Conservation (phyloP, 169 alveolate genomes). For the Plasmodium vinckei region DNA sequence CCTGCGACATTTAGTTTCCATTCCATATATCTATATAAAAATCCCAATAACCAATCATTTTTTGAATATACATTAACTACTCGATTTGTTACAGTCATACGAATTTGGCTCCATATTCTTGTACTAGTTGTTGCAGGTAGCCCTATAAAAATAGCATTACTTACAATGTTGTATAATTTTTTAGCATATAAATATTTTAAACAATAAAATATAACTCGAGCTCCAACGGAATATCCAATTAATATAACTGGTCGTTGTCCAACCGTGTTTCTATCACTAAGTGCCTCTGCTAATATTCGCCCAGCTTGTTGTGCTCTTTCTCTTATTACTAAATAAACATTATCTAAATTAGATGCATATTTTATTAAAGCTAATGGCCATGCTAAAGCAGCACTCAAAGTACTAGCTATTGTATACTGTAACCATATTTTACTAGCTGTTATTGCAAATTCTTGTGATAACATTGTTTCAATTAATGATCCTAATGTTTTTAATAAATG, state of each 20-base stretch:
- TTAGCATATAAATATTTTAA: constrained; percentile 87
- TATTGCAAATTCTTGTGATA: constrained; percentile 84
- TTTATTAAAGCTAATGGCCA: constrained; percentile 92
- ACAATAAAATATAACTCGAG: constrained; percentile 90
- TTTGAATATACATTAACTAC: constrained; percentile 90
- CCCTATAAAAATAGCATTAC: constrained; percentile 91
- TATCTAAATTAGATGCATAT: constrained; percentile 91
- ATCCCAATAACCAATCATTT: constrained; percentile 93
- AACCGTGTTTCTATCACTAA: constrained; percentile 85
- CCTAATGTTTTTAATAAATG: constrained; percentile 79
- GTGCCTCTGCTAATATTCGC: constrained; percentile 90
- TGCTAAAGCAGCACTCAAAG: constrained; percentile 81
- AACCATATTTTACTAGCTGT: constrained; percentile 86
- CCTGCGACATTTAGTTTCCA: constrained; percentile 91
- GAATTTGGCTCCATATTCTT: constrained; percentile 88
- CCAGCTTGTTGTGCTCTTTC: constrained; percentile 93
- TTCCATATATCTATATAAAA: constrained; percentile 92
- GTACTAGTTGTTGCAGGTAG: constrained; percentile 90
- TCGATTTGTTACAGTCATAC: constrained; percentile 92
- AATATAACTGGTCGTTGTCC: constrained; percentile 93
- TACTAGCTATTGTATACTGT: constrained; percentile 82
- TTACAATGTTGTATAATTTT: constrained; percentile 84
- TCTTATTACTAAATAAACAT: constrained; percentile 89
- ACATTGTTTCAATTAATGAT: constrained; percentile 77
- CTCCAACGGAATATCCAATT: constrained; percentile 94